phyloP scores from a whole-genome alignment of 257 asterid genomes.

The Petrea volubilis region DNA sequence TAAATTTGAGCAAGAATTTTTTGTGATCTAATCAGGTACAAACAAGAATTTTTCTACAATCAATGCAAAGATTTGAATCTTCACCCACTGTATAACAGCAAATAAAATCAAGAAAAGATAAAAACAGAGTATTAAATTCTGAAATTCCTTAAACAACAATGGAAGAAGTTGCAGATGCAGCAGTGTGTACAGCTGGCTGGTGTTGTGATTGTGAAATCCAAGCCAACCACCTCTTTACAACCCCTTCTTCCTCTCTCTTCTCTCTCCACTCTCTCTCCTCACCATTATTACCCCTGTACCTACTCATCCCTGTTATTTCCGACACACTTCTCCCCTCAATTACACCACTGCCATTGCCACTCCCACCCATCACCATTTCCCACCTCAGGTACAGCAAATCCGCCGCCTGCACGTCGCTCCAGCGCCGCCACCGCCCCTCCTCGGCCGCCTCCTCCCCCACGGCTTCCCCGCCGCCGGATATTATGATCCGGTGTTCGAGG shows the following conservation, averaged over 20 bases:
- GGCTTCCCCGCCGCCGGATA: conserved; percentile 36
- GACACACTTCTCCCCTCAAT: conserved; percentile 79
- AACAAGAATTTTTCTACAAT: conserved; percentile 7
- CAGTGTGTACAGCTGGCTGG: conserved; percentile 41
- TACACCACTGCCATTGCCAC: conserved; percentile 47
- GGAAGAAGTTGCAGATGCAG: conserved; percentile 36
- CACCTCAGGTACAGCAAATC: conserved; percentile 49
- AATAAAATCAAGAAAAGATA: background rate
- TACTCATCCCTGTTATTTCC: conserved; percentile 79
- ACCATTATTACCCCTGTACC: conserved; percentile 64
- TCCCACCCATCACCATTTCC: conserved; percentile 26
- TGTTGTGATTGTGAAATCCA: conserved; percentile 74
- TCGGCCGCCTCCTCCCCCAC: conserved; percentile 7
- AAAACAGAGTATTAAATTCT: conserved; percentile 15
- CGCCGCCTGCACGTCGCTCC: conserved; percentile 79
- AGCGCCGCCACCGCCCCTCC: conserved; percentile 29
- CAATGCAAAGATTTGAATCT: conserved; percentile 20
- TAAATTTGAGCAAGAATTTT: too few relatives aligned
- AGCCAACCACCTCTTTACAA: conserved; percentile 73
- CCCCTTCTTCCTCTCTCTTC: conserved; percentile 45
- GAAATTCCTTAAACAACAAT: conserved; percentile 15
- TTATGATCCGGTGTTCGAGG: conserved; percentile 74
- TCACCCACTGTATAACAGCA: conserved; percentile 7
- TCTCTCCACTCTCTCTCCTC: conserved; percentile 26
- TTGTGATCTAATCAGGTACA: too few relatives aligned